Base-by-base conservation (phyloP, 306 rosid species). In the Casuarina cunninghamiana region DNA sequence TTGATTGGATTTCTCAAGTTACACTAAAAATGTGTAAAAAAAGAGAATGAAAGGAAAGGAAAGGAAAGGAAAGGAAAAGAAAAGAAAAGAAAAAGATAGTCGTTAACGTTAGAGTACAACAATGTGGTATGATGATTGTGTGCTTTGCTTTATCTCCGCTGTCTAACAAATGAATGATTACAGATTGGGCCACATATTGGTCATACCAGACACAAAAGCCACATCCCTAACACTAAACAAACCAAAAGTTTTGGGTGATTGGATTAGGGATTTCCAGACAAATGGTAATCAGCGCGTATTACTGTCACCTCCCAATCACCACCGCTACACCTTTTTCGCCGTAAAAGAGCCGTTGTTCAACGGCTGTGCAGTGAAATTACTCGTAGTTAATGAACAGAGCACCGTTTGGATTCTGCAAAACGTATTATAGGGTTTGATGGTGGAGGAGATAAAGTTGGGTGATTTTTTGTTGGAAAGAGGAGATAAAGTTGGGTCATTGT, bases 81-180 rank as follows among this genome's bases (percentile, higher is more conserved):
- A 49, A 17, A 10, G 50, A 58, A 12, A 39, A 39, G 53, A 74
- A 66, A 21, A 60, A 43, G 3, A 1, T 32, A 35, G 53, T 62
- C 49, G 73, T 79, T 81, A 79, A 81, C 84, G 83, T 83, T 82
- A 78, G 69, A 76, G 84, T 82, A 77, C 67, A 84, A 79, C 80
- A 79, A 75, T 82, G 84, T 85, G 83, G 50, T 54, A 80, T 84
- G 68, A 86, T 84, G 78, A 87, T 87, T 73, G 81, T 83, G 74
- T 80, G 89, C 86, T 81, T 83, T 69, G 58, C 86, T 87, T 89
- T 75, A 74, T 71, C 78, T 63, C 73, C 81, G 81, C 85, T 19
- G 86, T 86, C 90, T 66, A 85, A 72, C 83, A 75, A 87, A 60
- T 53, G 66, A 87, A 87, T 91, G 58, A 87, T 91, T 84, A 45